These are phyloP conservation scores for Fusarium sp. DNA, from an alignment of 2,329 filamentous ascomycete species.

Conservation along the genomic window DNA sequence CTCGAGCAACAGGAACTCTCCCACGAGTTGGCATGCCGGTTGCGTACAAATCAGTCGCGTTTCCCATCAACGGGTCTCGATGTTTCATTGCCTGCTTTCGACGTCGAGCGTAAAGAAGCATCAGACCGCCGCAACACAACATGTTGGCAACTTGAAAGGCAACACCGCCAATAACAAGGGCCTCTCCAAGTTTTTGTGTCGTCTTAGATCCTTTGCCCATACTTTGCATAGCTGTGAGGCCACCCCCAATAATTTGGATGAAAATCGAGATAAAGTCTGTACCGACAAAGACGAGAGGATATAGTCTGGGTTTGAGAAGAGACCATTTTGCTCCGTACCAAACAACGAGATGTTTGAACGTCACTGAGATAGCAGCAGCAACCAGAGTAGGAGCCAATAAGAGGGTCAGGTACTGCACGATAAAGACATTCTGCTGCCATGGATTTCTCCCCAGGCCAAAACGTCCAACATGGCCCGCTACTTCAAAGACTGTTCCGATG, in stretches of 20 bases:
- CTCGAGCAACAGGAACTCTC: slow-evolving; percentile 9
- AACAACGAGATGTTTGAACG: slow-evolving; percentile 56
- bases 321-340: slow-evolving; percentile 54
- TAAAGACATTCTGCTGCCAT: slow-evolving; percentile 52
- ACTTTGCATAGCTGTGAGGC: slow-evolving; percentile 15
- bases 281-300: slow-evolving; percentile 60
- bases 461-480: slow-evolving; percentile 54
- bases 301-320: slow-evolving; percentile 52
- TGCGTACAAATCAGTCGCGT: background rate
- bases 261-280: slow-evolving; percentile 56
- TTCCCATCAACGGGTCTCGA: background rate
- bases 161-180: slow-evolving; percentile 38
- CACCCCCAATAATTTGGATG: slow-evolving; percentile 37
- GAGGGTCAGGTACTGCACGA: slow-evolving; percentile 52
- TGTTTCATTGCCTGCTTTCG: slow-evolving; percentile 8
- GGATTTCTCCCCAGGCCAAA: slow-evolving; percentile 51
- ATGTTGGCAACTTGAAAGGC: slow-evolving; percentile 43
- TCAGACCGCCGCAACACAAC: slow-evolving; percentile 31
- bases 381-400: slow-evolving; percentile 55
- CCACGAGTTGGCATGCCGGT: background rate
- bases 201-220: slow-evolving; percentile 13
- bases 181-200: slow-evolving; percentile 19
- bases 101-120: slow-evolving; percentile 25
- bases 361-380: slow-evolving; percentile 57
- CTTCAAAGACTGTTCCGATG: slow-evolving; percentile 52